Evolutionary conservation across 2,329 filamentous ascomycete species (phyloP).

Genomic region (Achaetomium macrosporum): DNA sequence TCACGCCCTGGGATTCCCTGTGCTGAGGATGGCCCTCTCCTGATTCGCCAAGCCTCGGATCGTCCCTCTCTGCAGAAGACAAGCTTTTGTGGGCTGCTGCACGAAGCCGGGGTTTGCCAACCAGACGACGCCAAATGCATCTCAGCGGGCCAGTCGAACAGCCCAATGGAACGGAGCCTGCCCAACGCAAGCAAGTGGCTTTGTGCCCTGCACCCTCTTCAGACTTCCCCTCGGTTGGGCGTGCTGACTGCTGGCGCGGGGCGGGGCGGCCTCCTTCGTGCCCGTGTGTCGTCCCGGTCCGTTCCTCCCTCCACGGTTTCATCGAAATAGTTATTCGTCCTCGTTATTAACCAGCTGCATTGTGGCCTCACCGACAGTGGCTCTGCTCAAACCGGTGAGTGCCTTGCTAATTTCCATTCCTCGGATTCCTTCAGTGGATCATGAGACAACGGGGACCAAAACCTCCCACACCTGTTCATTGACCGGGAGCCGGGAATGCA

Average conservation of each 20-base stretch:
- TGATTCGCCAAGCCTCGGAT: too few species aligned
- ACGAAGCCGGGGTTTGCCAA: background rate
- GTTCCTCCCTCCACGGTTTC: background rate
- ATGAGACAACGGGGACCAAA: slow-evolving; percentile 13
- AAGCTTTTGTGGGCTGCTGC: too few species aligned
- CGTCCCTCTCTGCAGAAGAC: too few species aligned
- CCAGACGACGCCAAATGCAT: background rate
- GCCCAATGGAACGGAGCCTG: background rate
- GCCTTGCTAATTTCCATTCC: slow-evolving; percentile 9
- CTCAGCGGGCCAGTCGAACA: background rate
- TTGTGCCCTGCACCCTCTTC: background rate
- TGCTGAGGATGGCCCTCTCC: too few species aligned
- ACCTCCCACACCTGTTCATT: slow-evolving; percentile 7
- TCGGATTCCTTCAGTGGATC: slow-evolving; percentile 6
- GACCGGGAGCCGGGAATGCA: background rate
- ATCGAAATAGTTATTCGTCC: background rate
- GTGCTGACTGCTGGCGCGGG: too few species aligned
- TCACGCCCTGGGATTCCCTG: too few species aligned
- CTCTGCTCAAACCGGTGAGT: slow-evolving; percentile 13
- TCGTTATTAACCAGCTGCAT: background rate
- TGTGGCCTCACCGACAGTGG: slow-evolving; percentile 2
- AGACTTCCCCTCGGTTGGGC: too few species aligned
- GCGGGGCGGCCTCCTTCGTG: background rate
- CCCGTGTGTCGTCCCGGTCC: background rate
- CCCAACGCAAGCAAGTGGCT: background rate